phyloP scores from a whole-genome alignment of 2,329 filamentous ascomycete species.

The Proliferodiscus dingleyae region DNA sequence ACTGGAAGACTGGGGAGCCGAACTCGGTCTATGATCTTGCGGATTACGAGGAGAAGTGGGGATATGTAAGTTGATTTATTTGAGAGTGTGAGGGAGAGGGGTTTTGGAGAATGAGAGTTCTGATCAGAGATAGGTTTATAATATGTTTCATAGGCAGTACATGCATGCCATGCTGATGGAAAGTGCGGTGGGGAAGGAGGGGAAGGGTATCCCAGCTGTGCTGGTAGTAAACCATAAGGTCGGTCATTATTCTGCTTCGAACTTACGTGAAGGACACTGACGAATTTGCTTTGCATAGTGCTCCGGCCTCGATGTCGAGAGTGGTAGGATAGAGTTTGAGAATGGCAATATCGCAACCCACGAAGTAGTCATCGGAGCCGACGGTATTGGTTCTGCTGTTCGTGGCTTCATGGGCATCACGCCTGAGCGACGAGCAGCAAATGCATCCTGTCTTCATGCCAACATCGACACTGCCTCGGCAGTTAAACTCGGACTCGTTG shows the following conservation, averaged over 20 bases:
- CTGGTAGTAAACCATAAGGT: slow-evolving; percentile 53
- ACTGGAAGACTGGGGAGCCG: slow-evolving; percentile 65
- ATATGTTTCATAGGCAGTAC: slow-evolving; percentile 64
- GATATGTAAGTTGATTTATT: slow-evolving; percentile 38
- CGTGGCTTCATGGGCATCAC: slow-evolving; percentile 54
- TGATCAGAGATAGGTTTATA: slow-evolving; percentile 41
- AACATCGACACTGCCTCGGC: slow-evolving; percentile 61
- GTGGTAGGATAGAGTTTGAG: slow-evolving; percentile 38
- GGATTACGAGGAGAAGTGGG: slow-evolving; percentile 63
- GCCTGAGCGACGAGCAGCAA: slow-evolving; percentile 54
- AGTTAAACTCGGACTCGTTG: slow-evolving; percentile 52
- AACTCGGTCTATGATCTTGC: slow-evolving; percentile 58
- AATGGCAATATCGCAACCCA: slow-evolving; percentile 26
- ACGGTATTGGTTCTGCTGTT: slow-evolving; percentile 56
- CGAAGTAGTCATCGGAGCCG: slow-evolving; percentile 36
- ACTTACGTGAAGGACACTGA: not conserved
- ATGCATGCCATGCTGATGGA: slow-evolving; percentile 64
- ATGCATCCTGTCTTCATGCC: slow-evolving; percentile 58
- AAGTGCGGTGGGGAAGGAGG: slow-evolving; percentile 49
- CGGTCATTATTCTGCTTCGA: slow-evolving; percentile 26
- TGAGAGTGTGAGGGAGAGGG: too few relatives aligned
- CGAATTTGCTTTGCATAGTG: not conserved
- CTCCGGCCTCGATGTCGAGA: slow-evolving; percentile 42
- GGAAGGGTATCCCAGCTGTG: slow-evolving; percentile 48
- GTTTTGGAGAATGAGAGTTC: not conserved